Base-by-base conservation (phyloP, 495 filamentous ascomycete species). In the Pyrenula aspistea region DNA sequence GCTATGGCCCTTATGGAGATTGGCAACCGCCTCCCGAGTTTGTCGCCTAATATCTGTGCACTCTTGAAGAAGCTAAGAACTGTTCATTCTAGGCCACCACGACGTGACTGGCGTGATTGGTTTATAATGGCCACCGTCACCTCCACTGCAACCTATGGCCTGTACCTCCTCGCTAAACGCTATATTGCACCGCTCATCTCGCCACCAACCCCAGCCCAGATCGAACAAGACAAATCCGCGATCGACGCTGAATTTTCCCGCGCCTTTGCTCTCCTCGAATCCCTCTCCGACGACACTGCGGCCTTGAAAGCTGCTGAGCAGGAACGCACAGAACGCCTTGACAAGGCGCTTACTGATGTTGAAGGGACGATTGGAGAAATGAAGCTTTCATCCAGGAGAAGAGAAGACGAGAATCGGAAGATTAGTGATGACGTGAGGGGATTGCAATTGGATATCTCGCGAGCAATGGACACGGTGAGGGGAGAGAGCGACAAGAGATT, bases 91-190 rank as follows among this genome's bases (percentile, higher is more conserved):
- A 73, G 71, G 58, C 64, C 75, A 23, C 89, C 93, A 4, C 84
- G 82, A 63, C 80, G 93, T 59, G 93, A 99, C 68, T 99, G 93
- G 93, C 80, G 93, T 52, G 93, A 99, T 63, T 96, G 88, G 87
- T 99, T 96, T 67, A 95, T 96, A 61, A 89, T 95, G 88, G 91
- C 91, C 10, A 96, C 91, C 0, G 86, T 95, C 10, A 84, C 92
- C 59, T 85, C 87, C 49, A 88, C 89, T 47, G 83, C 94, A 2
- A 78, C 87, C 8, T 95, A 94, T 63, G 91, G 89, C 1, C 67
- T 93, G n/a, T 96, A 90, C 66, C 81, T 82, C 62, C 78, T 95
- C 10, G 84, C 88, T 57, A 95, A 95, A 82, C 91, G 94, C 57
- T 99, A 97, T 65, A 82, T 99, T 56, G 73, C 83, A 56, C 93